These are phyloP conservation scores for Ammopiptanthus mongolicus DNA, from an alignment of 306 rosid species.

Conservation along the genomic window DNA sequence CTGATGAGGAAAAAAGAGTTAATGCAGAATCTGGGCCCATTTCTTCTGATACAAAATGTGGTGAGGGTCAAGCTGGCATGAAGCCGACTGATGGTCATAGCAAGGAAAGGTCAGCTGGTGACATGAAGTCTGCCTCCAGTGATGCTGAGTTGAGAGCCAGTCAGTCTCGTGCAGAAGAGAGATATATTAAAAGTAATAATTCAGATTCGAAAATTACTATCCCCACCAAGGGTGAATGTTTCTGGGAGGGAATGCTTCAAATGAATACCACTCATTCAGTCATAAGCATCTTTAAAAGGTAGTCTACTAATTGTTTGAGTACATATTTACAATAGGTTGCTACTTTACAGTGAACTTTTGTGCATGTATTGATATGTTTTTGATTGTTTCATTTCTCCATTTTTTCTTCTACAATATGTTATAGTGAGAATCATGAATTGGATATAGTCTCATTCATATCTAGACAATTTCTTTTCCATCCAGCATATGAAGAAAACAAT, in stretches of 20 bases:
- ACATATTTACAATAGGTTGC: neutral
- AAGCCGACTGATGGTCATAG: slow-evolving; percentile 24
- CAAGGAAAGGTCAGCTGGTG: slow-evolving; percentile 30
- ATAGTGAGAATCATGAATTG: neutral
- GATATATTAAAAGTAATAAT: slow-evolving; percentile 25
- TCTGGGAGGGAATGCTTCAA: slow-evolving; percentile 89
- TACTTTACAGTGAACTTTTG: neutral
- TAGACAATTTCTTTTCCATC: neutral
- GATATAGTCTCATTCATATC: neutral
- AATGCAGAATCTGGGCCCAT: slow-evolving; percentile 22
- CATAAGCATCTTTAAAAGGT: slow-evolving; percentile 74
- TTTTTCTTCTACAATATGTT: neutral
- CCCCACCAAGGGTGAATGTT: slow-evolving; percentile 38
- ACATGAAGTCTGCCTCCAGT: slow-evolving; percentile 13
- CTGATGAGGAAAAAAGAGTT: slow-evolving; percentile 20
- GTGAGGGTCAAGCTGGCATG: slow-evolving; percentile 19
- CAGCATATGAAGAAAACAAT: neutral
- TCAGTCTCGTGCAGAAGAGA: slow-evolving; percentile 25
- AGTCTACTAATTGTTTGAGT: slow-evolving; percentile 14
- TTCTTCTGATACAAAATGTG: neutral
- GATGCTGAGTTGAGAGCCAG: slow-evolving; percentile 25
- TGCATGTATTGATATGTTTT: neutral
- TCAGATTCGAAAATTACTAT: slow-evolving; percentile 30
- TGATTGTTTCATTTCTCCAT: neutral
- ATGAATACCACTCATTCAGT: slow-evolving; percentile 51